Conservation (phyloP, 2,329 filamentous ascomycete species). For the Xenoacremonium recifei region DNA sequence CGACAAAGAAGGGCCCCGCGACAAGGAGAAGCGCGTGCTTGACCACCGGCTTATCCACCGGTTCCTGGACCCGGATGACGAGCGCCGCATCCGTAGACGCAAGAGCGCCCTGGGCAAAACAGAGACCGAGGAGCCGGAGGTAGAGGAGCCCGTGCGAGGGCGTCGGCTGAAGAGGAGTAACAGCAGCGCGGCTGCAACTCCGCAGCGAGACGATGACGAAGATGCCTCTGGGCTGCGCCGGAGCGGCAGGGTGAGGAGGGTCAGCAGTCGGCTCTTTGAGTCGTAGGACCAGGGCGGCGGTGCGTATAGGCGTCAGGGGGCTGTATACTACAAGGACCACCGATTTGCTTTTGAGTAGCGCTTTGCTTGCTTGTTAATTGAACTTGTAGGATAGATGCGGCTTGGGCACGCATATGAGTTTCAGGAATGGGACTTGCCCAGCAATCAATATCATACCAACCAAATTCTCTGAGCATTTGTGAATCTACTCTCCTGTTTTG, state of each 20-base stretch:
- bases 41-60: conserved; percentile 88
- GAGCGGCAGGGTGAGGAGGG: conserved; percentile 34
- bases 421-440: too few relatives aligned
- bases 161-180: conserved; percentile 20
- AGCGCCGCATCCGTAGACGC: conserved; percentile 52
- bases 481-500: too few relatives aligned
- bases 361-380: too few relatives aligned
- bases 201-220: conserved; percentile 15
- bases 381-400: too few relatives aligned
- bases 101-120: conserved; percentile 30
- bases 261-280: conserved; percentile 32
- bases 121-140: conserved; percentile 24
- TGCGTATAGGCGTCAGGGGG: not conserved
- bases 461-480: too few relatives aligned
- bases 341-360: too few relatives aligned
- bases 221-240: conserved; percentile 26
- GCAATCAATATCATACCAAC: too few relatives aligned
- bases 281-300: conserved; percentile 3
- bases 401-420: too few relatives aligned
- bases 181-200: conserved; percentile 8
- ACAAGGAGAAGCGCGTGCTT: conserved; percentile 69
- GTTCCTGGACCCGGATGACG: conserved; percentile 72
- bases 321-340: too few relatives aligned
- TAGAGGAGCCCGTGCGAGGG: conserved; percentile 21
- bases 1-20: conserved; percentile 70